Base-by-base conservation (phyloP, 495 filamentous ascomycete species). In the Xylaria longipes region DNA sequence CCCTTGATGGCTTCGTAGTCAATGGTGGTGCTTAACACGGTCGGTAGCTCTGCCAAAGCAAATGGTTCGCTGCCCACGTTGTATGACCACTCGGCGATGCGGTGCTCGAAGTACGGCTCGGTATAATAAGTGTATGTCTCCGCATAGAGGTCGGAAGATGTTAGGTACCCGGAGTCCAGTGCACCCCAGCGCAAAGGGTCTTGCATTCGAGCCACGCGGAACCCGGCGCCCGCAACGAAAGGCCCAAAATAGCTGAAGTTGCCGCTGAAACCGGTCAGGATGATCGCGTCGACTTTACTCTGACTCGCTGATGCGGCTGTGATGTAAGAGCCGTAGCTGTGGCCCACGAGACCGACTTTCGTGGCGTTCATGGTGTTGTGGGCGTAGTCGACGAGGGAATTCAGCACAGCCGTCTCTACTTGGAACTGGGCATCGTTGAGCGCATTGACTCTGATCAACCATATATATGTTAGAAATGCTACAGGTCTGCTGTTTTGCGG, bases 321-420 rank as follows among this genome's bases (percentile, higher is more conserved):
- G 12, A 79, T 61, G 60, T 78, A 79, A 1, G 77, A 70, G 46
- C 77, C 77, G 57, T 78, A 79, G 46, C 77, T 79, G 66, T 80
- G 78, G 25, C 78, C 78, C 1, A 80, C 57, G 27, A 77, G 77
- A 0, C 73, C 76, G 8, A 80, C 57, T 48, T 77, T 78, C 14
- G 48, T 75, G 15, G 73, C 71, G 20, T 78, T 72, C 20, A 56
- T 50, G 14, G 62, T 50, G 52, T 63, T n/a, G 27, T 65, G 70
- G 70, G 70, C 76, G 14, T 78, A 76, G 56, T 75, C 70, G 37
- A 76, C 63, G 54, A 78, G 72, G 17, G 72, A 72, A 58, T 74
- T 73, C 11, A 78, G 71, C 11, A 78, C 76, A 6, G 74, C 74
- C 0, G 73, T 70, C 57, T 78, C 72, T 25, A 78, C 76, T 70